Percentiles rank a stretch among this genome's conserved stretches.
These are phyloP conservation scores for Fraxinus americana DNA, from an alignment of 257 asterid species.

Conservation along the genomic window DNA sequence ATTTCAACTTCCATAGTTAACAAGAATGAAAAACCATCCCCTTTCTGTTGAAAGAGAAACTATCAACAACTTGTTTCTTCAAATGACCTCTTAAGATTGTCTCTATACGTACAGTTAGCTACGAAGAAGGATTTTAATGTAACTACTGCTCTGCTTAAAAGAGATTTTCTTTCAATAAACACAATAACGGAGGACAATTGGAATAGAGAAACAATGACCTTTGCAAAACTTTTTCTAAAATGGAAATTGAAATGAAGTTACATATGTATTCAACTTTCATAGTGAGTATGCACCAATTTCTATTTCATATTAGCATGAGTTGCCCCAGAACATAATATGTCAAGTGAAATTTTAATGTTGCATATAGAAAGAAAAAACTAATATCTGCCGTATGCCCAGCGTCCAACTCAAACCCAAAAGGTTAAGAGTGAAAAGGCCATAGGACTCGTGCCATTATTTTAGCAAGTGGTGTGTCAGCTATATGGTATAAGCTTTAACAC, in stretches of 20 bases:
- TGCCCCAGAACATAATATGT: not conserved
- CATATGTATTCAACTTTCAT: not conserved
- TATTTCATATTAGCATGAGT: not conserved
- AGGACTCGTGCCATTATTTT: not conserved
- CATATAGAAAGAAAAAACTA: not conserved
- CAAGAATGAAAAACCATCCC: constrained; percentile 47
- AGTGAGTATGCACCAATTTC: constrained; percentile 8
- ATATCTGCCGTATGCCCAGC: not conserved
- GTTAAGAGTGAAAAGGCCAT: not conserved
- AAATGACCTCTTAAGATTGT: constrained; percentile 19
- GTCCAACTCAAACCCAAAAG: not conserved
- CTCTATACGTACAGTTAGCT: constrained; percentile 4
- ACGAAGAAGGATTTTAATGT: not conserved
- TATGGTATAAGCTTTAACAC: too few species aligned
- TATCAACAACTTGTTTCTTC: constrained; percentile 21
- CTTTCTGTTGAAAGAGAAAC: constrained; percentile 22
- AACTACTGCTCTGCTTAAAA: constrained; percentile 19
- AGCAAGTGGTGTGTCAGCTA: not conserved
- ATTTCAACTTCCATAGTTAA: constrained; percentile 51
- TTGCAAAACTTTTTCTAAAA: not conserved
- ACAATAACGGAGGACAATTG: not conserved
- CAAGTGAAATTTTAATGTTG: not conserved
- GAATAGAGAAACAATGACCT: not conserved
- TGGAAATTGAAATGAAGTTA: not conserved
- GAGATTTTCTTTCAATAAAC: not conserved